phyloP scores from a whole-genome alignment of 2,329 filamentous ascomycete species.

The Penicillium sclerotigenum region DNA sequence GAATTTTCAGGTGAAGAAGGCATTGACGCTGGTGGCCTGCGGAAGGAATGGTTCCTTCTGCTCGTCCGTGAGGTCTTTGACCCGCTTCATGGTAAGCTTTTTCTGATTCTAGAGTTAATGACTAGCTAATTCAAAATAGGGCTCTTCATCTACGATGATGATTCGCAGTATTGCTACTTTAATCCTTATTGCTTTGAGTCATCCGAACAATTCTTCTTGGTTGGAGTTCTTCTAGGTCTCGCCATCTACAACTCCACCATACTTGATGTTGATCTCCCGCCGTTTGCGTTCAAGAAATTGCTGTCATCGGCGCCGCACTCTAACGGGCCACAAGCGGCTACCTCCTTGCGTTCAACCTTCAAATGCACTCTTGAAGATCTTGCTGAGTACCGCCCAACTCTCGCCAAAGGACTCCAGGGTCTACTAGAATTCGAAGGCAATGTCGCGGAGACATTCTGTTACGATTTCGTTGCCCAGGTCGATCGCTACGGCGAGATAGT shows the following conservation, averaged over 20 bases:
- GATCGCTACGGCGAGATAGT: conserved; percentile 71
- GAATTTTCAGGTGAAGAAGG: conserved; percentile 86
- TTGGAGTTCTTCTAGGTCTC: conserved; percentile 81
- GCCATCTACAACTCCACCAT: conserved; percentile 96
- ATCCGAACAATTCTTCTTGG: conserved; percentile 85
- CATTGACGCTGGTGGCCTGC: conserved; percentile 80
- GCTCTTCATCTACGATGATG: conserved; percentile 89
- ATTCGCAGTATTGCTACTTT: conserved; percentile 89
- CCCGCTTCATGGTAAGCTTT: conserved; percentile 71
- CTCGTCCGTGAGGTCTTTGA: conserved; percentile 88
- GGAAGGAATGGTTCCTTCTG: conserved; percentile 93
- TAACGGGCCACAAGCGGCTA: conserved; percentile 55
- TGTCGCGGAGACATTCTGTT: conserved; percentile 73
- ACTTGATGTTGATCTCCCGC: conserved; percentile 79
- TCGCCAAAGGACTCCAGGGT: conserved; percentile 72
- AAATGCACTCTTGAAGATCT: conserved; percentile 77
- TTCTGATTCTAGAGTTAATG: not conserved
- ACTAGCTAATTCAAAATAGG: conserved; percentile 49
- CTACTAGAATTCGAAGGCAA: conserved; percentile 81
- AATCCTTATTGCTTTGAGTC: conserved; percentile 87
- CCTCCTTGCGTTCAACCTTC: conserved; percentile 54
- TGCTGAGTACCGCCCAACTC: conserved; percentile 71
- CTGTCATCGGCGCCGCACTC: conserved; percentile 70
- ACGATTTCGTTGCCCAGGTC: conserved; percentile 74
- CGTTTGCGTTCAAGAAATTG: conserved; percentile 85